These are phyloP conservation scores for Phalaenopsis equestris DNA, from an alignment of 106 monocot species.

Conservation along the genomic window DNA sequence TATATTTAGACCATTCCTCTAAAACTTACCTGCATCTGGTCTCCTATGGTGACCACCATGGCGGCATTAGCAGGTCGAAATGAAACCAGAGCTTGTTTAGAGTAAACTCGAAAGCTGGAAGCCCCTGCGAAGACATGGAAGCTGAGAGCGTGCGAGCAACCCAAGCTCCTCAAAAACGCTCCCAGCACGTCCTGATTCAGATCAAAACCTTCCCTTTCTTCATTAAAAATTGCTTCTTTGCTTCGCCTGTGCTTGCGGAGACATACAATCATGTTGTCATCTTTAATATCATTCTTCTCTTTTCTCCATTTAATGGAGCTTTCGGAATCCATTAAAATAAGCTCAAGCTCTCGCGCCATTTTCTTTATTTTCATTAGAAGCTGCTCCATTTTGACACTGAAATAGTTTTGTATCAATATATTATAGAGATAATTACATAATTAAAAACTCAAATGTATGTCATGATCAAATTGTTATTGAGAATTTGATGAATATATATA, in stretches of 20 bases:
- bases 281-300: background rate
- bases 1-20: too few species aligned
- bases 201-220: background rate
- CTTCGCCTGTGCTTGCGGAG: slow-evolving; percentile 19
- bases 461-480: too few species aligned
- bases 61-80: slow-evolving; percentile 16
- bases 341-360: slow-evolving; percentile 13
- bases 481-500: too few species aligned
- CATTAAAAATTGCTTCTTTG: background rate
- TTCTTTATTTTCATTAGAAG: slow-evolving; percentile 10
- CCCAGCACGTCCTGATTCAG: slow-evolving; percentile 14
- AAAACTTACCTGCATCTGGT: slow-evolving; percentile 25
- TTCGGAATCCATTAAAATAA: background rate
- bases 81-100: slow-evolving; percentile 11
- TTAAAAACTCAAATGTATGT: too few species aligned
- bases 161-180: slow-evolving; percentile 16
- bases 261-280: background rate
- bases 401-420: background rate
- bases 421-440: too few species aligned
- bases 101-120: slow-evolving; percentile 17
- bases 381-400: slow-evolving; percentile 1
- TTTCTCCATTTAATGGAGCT: background rate
- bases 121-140: slow-evolving; percentile 17
- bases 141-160: slow-evolving; percentile 8
- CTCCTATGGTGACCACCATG: slow-evolving; percentile 31